Conservation (phyloP, 345 rosid genomes). For the Ricinus communis region DNA sequence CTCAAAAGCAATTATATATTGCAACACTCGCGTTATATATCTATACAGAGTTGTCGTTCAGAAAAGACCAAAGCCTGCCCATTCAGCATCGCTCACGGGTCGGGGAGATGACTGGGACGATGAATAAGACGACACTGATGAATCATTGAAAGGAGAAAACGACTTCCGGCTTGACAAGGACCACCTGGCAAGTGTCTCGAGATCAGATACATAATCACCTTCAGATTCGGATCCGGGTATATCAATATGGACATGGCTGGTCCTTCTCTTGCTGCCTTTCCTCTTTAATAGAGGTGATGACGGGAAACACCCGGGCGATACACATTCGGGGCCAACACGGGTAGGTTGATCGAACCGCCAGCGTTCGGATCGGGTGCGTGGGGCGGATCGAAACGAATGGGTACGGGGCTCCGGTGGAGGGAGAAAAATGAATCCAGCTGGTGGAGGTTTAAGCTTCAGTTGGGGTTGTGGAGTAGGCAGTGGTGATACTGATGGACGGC, state of each 20-base stretch:
- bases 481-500: conserved; percentile 14
- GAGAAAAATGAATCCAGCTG: conserved; percentile 37
- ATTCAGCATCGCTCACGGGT: conserved; percentile 48
- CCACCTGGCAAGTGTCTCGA: conserved; percentile 51
- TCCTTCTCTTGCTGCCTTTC: conserved; percentile 42
- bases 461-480: conserved; percentile 25
- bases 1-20: not conserved
- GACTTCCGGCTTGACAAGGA: conserved; percentile 63
- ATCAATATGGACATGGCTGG: not conserved
- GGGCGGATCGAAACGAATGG: conserved; percentile 59
- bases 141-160: conserved; percentile 47
- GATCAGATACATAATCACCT: conserved; percentile 41
- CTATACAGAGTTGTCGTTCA: conserved; percentile 18
- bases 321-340: conserved; percentile 37
- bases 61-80: conserved; percentile 78
- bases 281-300: conserved; percentile 40
- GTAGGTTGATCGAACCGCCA: conserved; percentile 50
- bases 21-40: not conserved
- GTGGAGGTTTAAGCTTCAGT: conserved; percentile 64
- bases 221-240: conserved; percentile 21
- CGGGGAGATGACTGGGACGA: conserved; percentile 68
- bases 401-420: conserved; percentile 41
- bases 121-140: conserved; percentile 61
- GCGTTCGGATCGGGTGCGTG: conserved; percentile 56
- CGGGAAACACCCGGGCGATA: conserved; percentile 74